Evolutionary conservation across 2,329 filamentous ascomycete species (phyloP), one percentile per base, ranked within the genome.

Genomic region (Harringtonia aguacate): DNA sequence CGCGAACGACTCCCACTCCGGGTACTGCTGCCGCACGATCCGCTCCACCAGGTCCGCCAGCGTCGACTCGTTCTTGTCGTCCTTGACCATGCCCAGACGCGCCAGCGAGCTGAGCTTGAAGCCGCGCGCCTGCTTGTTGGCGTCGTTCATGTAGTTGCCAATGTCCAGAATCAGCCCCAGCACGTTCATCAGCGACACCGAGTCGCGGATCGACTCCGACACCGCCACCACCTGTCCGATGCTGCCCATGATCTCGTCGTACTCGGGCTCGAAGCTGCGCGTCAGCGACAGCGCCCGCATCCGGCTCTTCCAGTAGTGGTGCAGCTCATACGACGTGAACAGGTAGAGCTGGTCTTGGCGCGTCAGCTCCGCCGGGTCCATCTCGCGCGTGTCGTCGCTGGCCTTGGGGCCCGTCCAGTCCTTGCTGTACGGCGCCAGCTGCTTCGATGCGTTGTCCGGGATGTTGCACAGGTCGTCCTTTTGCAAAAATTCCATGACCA

Each of bases 111-210:
- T 92, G 14, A 98, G 78, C 69, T 98, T 98, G 81, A 98, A 98
- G 50, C 92, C 92, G 46, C 84, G 86, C 4, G 92, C 92, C 66
- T 97, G 92, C 68, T 98, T 98, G 67, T 95, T 97, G 44, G 89
- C 84, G 60, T 97, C 92, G 70, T 98, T 98, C 92, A 98, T 98
- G 73, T 95, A 98, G 64, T 98, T 98, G 63, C 92, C 92, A 58
- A 98, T 95, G 62, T 95, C 90, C 55, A 98, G 70, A 63, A 98
- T 98, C 49, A 97, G 74, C 47, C 90, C 89, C 45, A 98, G 77
- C 38, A 98, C 88, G 52, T 94, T 95, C 82, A 97, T 95, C 55
- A 98, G 68, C 22, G 87, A 84, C 22, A 94, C 87, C 2, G 89
- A 95, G 58, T 94, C 88, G 39, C 90, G 79, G 44, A 98, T 68